These are phyloP conservation scores for Paramecium biaurelia DNA, from an alignment of 73 alveolate species.

Conservation along the genomic window DNA sequence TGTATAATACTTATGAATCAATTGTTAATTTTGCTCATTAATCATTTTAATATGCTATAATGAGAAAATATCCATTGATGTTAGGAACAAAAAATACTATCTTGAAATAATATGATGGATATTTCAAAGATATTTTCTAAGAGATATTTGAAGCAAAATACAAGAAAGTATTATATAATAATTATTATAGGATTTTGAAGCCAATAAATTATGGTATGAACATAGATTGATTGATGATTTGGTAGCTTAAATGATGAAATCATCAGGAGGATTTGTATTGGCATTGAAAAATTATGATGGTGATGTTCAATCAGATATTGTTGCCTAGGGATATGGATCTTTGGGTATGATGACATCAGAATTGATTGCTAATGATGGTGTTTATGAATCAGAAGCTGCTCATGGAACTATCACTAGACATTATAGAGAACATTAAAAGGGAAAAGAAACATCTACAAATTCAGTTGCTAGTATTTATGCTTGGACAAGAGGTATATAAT, in stretches of 20 bases:
- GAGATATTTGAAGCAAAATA: slow-evolving; percentile 68
- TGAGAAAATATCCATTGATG: slow-evolving; percentile 79
- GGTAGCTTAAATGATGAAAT: slow-evolving; percentile 76
- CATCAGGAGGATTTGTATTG: slow-evolving; percentile 87
- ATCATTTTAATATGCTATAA: slow-evolving; percentile 81
- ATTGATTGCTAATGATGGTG: slow-evolving; percentile 78
- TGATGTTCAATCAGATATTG: slow-evolving; percentile 84
- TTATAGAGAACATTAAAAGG: slow-evolving; percentile 80
- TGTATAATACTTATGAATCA: slow-evolving; percentile 90
- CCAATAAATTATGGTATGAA: slow-evolving; percentile 81
- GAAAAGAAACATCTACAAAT: slow-evolving; percentile 85
- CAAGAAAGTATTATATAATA: slow-evolving; percentile 6
- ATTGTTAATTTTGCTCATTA: slow-evolving; percentile 82
- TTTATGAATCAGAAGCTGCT: slow-evolving; percentile 90
- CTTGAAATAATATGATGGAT: slow-evolving; percentile 88
- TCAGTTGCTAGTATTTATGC: slow-evolving; percentile 90
- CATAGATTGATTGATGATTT: slow-evolving; percentile 85
- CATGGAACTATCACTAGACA: slow-evolving; percentile 93
- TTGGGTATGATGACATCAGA: slow-evolving; percentile 84
- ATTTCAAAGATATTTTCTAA: slow-evolving; percentile 87
- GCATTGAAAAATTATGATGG: slow-evolving; percentile 93
- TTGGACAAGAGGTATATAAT: slow-evolving; percentile 78
- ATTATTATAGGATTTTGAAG: slow-evolving; percentile 67
- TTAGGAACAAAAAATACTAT: slow-evolving; percentile 87
- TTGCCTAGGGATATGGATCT: slow-evolving; percentile 92